These are phyloP conservation scores for Funneliformis geosporum DNA, from an alignment of 192 early-diverging fungal species.

Conservation along the genomic window DNA sequence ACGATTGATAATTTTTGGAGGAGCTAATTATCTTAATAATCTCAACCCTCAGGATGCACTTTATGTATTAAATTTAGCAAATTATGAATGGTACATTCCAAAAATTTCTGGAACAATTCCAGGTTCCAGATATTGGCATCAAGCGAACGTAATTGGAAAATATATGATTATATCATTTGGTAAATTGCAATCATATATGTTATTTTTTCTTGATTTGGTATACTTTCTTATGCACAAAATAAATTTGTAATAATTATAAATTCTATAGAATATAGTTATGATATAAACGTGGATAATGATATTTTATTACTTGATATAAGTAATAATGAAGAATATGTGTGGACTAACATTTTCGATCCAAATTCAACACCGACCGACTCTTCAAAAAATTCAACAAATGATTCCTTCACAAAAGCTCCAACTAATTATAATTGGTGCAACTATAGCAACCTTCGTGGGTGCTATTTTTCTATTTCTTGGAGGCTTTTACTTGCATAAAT, in stretches of 20 bases:
- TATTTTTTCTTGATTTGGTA: not conserved
- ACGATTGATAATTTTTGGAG: not conserved
- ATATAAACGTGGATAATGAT: not conserved
- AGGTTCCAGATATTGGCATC: not conserved
- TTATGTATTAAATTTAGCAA: not conserved
- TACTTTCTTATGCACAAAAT: too few relatives aligned
- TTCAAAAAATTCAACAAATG: too few relatives aligned
- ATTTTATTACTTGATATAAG: not conserved
- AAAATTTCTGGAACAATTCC: not conserved
- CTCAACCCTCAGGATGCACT: not conserved
- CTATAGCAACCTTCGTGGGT: not conserved
- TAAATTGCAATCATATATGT: not conserved
- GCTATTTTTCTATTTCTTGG: not conserved
- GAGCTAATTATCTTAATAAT: not conserved
- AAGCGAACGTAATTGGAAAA: not conserved
- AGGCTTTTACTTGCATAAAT: not conserved
- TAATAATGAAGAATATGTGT: not conserved
- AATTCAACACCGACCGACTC: not conserved
- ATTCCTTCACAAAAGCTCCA: too few relatives aligned
- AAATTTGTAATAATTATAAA: too few relatives aligned
- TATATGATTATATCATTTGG: not conserved
- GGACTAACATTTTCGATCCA: not conserved
- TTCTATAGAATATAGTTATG: too few relatives aligned
- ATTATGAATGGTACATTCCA: not conserved
- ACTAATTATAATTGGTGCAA: not conserved